Base-by-base conservation (phyloP, 208 protist species). In the Acanthamoeba triangularis region DNA sequence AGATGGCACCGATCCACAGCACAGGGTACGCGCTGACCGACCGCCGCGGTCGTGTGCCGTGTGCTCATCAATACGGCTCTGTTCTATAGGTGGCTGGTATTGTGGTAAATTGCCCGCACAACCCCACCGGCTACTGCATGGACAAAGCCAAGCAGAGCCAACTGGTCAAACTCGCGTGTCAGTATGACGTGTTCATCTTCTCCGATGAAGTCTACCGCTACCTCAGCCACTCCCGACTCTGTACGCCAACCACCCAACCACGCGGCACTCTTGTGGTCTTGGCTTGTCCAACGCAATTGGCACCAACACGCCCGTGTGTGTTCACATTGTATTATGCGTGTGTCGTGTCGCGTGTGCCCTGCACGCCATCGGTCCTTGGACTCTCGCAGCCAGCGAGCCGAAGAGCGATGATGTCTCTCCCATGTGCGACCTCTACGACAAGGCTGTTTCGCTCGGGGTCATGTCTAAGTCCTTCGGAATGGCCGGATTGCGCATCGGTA, bases 61-160 rank as follows among this genome's bases (percentile, higher is more conserved):
- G 16, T 11, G 69, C 69, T 44, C 33, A 49, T 28, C 16, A 3
- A 33, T 44, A 3, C 35, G 18, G 65, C 33, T 74, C 8, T 5
- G 2, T n/a, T n/a, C n/a, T 2, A 16, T 20, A 94, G 91, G 56
- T 85, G 33, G 56, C 28, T 18, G 91, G 52, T 11, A 94, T 94
- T 5, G 91, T 94, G 30, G 47, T 94, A 30, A 85, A 80, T n/a
- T 87, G 49, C 23, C 91, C 91, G 3, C 91, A 94, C 91, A 94
- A 94, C 65, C 91, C 91, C 11, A 94, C 91, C n/a, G 91, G 91
- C 91, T 93, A 93, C 37, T 76, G 59, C 61, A 93, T 93, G 88
- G 65, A 72, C 59, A 16, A 7, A 11, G 47, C 30, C 28, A 76
- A 37, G 35, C 56, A 63, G 37, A 23, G 41, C 37, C 18, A 13